Evolutionary conservation across 2,329 filamentous ascomycete genomes (phyloP), one percentile per base, ranked within the genome.

Genomic region (Pyrenophora teres): DNA sequence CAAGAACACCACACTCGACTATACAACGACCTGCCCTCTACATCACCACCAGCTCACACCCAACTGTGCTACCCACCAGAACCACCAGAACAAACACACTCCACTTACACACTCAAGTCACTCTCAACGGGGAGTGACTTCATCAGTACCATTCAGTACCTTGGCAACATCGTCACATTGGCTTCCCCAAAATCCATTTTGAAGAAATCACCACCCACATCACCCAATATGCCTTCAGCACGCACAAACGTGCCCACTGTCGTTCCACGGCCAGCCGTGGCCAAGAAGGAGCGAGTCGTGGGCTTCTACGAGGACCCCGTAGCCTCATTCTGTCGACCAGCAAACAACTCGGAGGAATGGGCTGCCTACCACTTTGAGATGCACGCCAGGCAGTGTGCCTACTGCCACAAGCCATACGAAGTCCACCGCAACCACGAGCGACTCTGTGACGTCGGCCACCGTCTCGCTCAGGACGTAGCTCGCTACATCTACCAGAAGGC

Each of bases 281-380:
- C 65, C 42, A 68, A 65, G 63, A 70, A 68, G 65, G 67, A 69
- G 47, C 64, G 68, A 21, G 57, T 62, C 19, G 70, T 74, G 31
- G 70, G 64, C 57, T 75, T 75, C 61, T 57, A 63, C 52, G 62
- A 62, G 45, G 71, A 73, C 54, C 72, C 71, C 42, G 72, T 76
- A 39, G 69, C 65, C 50, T 67, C 68, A 16, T 64, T 75, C 60
- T 75, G 74, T 4, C 73, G 78, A 40, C 74, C 75, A 23, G 63
- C 76, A 32, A 75, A 71, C 52, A 62, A 64, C 4, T 59, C 69
- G 32, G 78, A 80, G 66, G 73, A 71, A 55, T 78, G 77, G 77
- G 74, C 75, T 2, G 63, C 77, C 48, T 78, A 78, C 68, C 66
- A 78, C 70, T 80, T 78, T 52, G 78, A 80, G 60, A 70, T 66